Conservation (phyloP, 768 basidiomycete species). For the Lactarius indigo region DNA sequence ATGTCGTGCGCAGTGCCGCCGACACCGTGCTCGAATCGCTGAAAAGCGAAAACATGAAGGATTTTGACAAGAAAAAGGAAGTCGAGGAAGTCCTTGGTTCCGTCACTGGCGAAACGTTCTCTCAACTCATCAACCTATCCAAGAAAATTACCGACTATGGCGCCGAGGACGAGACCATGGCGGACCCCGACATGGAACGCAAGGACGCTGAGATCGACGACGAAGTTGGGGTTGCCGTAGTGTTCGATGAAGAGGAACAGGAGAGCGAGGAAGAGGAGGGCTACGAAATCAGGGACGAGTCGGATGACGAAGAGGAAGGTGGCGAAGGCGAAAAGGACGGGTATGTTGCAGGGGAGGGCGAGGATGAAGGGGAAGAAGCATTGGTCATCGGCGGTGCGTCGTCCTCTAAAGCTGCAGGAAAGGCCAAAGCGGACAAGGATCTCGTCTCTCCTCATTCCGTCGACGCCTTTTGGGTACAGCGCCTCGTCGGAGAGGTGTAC, state of each 20-base stretch:
- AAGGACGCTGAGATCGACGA: conserved; percentile 92
- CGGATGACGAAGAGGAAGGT: conserved; percentile 68
- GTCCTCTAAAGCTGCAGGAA: conserved; percentile 41
- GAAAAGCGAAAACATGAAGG: conserved; percentile 86
- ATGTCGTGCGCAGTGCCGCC: conserved; percentile 93
- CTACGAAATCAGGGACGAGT: conserved; percentile 81
- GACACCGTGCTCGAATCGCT: conserved; percentile 85
- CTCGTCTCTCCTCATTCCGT: conserved; percentile 85
- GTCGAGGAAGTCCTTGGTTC: conserved; percentile 74
- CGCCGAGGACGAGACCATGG: conserved; percentile 76
- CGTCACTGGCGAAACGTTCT: conserved; percentile 70
- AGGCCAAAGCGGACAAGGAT: conserved; percentile 65
- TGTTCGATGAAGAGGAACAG: conserved; percentile 96
- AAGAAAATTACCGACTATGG: conserved; percentile 98
- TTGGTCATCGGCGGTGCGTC: conserved; percentile 76
- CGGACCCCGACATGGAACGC: conserved; percentile 74
- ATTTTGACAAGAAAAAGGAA: conserved; percentile 97
- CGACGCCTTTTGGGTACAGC: conserved; percentile 98
- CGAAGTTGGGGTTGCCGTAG: conserved; percentile 95
- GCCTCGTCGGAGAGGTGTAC: conserved; percentile 86
- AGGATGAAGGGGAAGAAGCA: conserved; percentile 60
- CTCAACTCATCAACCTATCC: conserved; percentile 74
- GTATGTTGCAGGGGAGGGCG: conserved; percentile 43
- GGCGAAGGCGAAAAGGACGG: conserved; percentile 45
- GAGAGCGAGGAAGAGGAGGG: conserved; percentile 89